Conservation (phyloP, 768 basidiomycete genomes). For the Fomitopsis pulvina region DNA sequence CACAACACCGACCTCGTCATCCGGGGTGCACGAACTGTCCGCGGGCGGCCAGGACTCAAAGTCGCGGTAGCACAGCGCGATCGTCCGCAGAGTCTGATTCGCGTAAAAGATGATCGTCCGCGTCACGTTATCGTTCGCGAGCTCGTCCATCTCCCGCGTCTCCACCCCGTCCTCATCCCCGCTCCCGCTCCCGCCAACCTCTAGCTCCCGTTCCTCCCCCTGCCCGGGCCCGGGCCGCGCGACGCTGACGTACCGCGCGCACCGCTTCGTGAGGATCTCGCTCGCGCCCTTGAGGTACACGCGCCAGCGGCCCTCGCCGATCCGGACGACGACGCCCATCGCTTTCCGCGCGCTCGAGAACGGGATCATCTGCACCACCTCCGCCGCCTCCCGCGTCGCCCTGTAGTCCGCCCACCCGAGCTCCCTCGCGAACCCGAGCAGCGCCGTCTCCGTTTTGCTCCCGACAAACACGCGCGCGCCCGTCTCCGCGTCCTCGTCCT, state of each 20-base stretch:
- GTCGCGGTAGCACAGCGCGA: conserved; percentile 91
- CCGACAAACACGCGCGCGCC: conserved; percentile 69
- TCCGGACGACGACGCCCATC: conserved; percentile 84
- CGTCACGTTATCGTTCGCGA: conserved; percentile 75
- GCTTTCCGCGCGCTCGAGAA: conserved; percentile 92
- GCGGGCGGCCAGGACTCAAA: conserved; percentile 80
- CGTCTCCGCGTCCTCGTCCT: conserved; percentile 62
- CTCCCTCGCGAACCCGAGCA: conserved; percentile 79
- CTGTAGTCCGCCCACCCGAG: conserved; percentile 72
- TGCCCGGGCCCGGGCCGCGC: conserved; percentile 23
- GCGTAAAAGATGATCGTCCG: conserved; percentile 98
- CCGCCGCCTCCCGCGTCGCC: conserved; percentile 50
- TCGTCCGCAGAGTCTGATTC: conserved; percentile 90
- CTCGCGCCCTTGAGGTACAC: conserved; percentile 90
- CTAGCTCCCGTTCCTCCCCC: too few relatives aligned
- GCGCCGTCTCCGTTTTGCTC: conserved; percentile 92
- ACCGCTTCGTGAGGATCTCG: conserved; percentile 83
- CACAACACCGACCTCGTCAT: conserved; percentile 44
- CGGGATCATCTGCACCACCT: conserved; percentile 82
- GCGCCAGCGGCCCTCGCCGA: conserved; percentile 49
- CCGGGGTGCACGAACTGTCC: conserved; percentile 31
- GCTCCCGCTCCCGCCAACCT: too few relatives aligned
- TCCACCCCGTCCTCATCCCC: conserved; percentile 34
- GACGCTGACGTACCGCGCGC: conserved; percentile 69
- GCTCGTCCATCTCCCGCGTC: conserved; percentile 53